Evolutionary conservation across 192 early-diverging fungal species (phyloP), one percentile per base, ranked within the genome.

Genomic region (Podila epigama): DNA sequence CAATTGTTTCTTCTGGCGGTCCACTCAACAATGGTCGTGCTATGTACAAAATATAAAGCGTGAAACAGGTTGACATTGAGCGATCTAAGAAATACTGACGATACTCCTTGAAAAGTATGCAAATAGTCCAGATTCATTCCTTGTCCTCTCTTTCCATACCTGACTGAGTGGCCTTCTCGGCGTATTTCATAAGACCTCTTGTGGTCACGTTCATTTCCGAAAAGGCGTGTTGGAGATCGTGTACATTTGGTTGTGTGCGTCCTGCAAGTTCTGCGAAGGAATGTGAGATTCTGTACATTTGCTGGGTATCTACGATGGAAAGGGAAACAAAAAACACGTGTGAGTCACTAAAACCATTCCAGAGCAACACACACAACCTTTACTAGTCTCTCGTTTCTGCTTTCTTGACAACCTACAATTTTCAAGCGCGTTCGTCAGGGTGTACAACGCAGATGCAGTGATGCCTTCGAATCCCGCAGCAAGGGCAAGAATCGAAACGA

Each of bases 191-290:
- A n/a, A 87, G 73, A 6, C 63, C 68, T 5, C 52, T 48, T n/a
- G 70, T 63, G 32, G 41, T 78, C 33, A 85, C 15, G n/a, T 75
- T 80, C 58, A 69, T 60, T 32, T 82, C 67, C n/a, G 75, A 53
- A 20, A 88, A 68, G n/a, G 71, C 71, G 63, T 79, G 70, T 29
- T 73, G 68, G 35, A 88, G 75, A 31, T 88, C 86, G 58, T 84
- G 53, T n/a, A 83, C 67, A 42, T 86, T 83, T 12, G 83, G 83
- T 48, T 68, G 78, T 2, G 83, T 78, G 32, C 83, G 79, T 69
- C 84, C 80, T 52, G 81, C 82, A 32, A 86, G 80, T 58, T 86
- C 85, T 60, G 86, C 77, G 75, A 77, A 84, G 2, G 82, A 62
- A 51, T 85, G 84, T 32, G 85, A 58, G 29, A 80, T 64, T 4